Conservation (phyloP, 345 rosid species). For the Populus euphratica region DNA sequence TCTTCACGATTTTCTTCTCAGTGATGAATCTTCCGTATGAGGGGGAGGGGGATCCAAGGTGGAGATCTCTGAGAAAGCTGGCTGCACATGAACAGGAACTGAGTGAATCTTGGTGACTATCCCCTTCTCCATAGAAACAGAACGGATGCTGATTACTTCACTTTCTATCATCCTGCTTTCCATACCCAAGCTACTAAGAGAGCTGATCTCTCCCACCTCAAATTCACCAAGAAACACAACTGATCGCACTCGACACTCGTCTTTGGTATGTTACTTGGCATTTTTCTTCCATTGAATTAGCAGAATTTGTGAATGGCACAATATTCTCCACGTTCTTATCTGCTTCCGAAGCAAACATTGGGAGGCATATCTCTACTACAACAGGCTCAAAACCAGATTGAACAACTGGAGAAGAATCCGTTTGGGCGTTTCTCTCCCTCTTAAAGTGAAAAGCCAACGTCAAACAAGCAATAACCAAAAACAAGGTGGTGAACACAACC, state of each 20-base stretch:
- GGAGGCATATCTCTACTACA: not conserved
- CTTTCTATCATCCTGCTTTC: slow-evolving; percentile 18
- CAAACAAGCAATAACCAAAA: slow-evolving; percentile 19
- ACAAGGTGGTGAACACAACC: slow-evolving; percentile 7
- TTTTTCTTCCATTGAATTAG: slow-evolving; percentile 14
- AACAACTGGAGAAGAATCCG: not conserved
- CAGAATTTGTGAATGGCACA: slow-evolving; percentile 4
- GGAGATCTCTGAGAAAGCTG: slow-evolving; percentile 20
- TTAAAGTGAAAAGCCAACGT: slow-evolving; percentile 6
- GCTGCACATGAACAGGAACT: slow-evolving; percentile 9
- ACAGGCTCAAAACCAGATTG: slow-evolving; percentile 1
- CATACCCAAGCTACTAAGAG: slow-evolving; percentile 18
- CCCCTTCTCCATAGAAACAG: slow-evolving; percentile 19
- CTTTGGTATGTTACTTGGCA: slow-evolving; percentile 15
- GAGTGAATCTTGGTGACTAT: slow-evolving; percentile 14
- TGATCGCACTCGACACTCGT: slow-evolving; percentile 35
- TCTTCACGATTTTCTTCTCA: slow-evolving; percentile 17
- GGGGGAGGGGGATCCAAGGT: not conserved
- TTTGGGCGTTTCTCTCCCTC: slow-evolving; percentile 10
- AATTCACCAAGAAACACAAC: slow-evolving; percentile 51
- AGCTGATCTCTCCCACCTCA: slow-evolving; percentile 32
- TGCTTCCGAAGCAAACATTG: slow-evolving; percentile 3
- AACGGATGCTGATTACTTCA: slow-evolving; percentile 27
- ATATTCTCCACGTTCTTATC: not conserved
- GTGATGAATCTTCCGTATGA: slow-evolving; percentile 4